These are phyloP conservation scores for Brassica nigra DNA, from an alignment of 345 rosid species.

Conservation along the genomic window DNA sequence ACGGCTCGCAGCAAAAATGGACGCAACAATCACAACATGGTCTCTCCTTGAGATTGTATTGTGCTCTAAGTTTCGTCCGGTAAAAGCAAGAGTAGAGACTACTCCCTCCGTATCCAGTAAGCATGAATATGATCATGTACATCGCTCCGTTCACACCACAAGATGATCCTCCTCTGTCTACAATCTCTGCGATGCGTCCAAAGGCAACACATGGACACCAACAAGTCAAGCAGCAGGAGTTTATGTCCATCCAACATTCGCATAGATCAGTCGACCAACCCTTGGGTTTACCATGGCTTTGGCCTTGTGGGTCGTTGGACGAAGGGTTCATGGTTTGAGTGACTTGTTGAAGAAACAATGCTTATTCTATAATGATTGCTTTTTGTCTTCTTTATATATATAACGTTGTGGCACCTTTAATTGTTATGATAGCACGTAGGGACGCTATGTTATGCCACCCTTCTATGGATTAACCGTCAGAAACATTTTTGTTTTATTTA, in stretches of 20 bases:
- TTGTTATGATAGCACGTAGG: background rate
- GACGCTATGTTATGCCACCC: background rate
- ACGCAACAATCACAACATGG: slow-evolving; percentile 44
- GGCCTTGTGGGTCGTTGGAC: background rate
- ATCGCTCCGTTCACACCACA: slow-evolving; percentile 42
- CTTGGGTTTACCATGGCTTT: slow-evolving; percentile 15
- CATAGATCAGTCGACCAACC: slow-evolving; percentile 56
- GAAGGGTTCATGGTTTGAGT: slow-evolving; percentile 10
- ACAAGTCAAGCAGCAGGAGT: slow-evolving; percentile 47
- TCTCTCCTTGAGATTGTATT: slow-evolving; percentile 40
- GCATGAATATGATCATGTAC: slow-evolving; percentile 31
- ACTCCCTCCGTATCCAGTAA: slow-evolving; percentile 34
- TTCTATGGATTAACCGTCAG: background rate
- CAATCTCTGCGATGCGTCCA: slow-evolving; percentile 63
- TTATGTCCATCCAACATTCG: slow-evolving; percentile 47
- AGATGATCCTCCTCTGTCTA: slow-evolving; percentile 53
- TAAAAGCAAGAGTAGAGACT: slow-evolving; percentile 45
- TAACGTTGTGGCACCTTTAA: slow-evolving; percentile 3
- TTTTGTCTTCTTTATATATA: background rate
- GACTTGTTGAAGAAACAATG: background rate
- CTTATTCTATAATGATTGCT: background rate
- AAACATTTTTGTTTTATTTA: too few relatives aligned
- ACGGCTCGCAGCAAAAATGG: slow-evolving; percentile 42
- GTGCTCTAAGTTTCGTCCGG: slow-evolving; percentile 38
- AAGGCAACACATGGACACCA: slow-evolving; percentile 68